phyloP scores from a whole-genome alignment of 768 basidiomycete species.

The Lactarius pseudohatsudake region DNA sequence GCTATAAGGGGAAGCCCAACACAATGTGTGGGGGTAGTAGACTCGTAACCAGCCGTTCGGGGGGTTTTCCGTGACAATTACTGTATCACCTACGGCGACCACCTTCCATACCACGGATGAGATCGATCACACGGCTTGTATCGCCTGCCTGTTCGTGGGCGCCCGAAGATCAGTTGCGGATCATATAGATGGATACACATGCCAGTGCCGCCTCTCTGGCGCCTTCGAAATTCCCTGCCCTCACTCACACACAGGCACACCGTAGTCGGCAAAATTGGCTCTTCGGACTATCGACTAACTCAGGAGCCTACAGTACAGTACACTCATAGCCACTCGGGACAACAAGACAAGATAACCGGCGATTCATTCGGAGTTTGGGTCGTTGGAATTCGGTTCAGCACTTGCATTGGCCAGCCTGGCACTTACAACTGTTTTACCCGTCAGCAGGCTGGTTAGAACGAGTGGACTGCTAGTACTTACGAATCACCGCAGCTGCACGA shows the following conservation, averaged over 20 bases:
- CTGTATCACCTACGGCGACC: too few species aligned
- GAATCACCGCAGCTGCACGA: neutral
- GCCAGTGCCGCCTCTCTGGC: too few species aligned
- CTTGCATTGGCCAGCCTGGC: slow-evolving; percentile 12
- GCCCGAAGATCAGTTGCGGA: too few species aligned
- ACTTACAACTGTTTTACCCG: neutral
- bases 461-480: neutral
- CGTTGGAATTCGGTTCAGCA: slow-evolving; percentile 1
- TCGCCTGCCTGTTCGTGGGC: too few species aligned
- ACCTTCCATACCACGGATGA: neutral
- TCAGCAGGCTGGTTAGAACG: neutral
- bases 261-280: too few species aligned
- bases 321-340: neutral
- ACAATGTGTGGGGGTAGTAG: too few species aligned
- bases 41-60: too few species aligned
- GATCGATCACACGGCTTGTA: neutral
- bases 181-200: too few species aligned
- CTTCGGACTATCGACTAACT: too few species aligned
- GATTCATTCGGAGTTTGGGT: neutral
- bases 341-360: neutral
- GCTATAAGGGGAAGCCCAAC: too few species aligned
- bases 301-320: neutral
- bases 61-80: too few species aligned
- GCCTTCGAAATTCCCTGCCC: neutral
- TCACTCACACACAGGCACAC: neutral